These are phyloP conservation scores for Eucalyptus sp. DNA, from an alignment of 345 rosid genomes.

Conservation along the genomic window DNA sequence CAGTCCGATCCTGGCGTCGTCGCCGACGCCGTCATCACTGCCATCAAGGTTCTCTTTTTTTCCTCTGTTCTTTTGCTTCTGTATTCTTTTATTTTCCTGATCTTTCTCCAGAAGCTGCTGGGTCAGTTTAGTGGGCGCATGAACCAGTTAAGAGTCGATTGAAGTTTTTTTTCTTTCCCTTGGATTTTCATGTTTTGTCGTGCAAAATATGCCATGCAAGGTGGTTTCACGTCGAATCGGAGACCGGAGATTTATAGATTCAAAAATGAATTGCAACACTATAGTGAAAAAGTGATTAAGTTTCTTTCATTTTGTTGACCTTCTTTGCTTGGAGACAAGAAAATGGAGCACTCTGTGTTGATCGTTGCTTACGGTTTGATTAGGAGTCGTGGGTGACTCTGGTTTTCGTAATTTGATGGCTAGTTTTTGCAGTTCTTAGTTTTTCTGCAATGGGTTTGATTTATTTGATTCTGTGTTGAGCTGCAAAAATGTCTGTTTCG, in stretches of 20 bases:
- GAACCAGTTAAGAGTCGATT: neutral
- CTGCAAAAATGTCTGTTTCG: neutral
- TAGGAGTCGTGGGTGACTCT: neutral
- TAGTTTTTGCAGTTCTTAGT: neutral
- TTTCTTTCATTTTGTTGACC: neutral
- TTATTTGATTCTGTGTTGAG: neutral
- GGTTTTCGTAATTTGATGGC: neutral
- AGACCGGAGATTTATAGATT: neutral
- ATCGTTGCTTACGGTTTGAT: neutral
- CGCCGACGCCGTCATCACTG: slow-evolving; percentile 8
- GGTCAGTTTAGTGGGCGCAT: neutral
- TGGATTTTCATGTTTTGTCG: neutral
- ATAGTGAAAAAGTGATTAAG: neutral
- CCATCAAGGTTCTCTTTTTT: slow-evolving; percentile 9
- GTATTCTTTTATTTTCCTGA: neutral
- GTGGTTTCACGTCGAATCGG: neutral
- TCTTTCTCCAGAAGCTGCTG: neutral
- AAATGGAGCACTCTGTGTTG: neutral
- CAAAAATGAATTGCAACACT: neutral
- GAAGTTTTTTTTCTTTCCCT: neutral
- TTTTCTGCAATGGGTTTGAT: neutral
- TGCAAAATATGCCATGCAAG: neutral
- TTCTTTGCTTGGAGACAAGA: neutral
- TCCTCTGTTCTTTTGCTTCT: neutral
- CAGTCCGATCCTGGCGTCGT: slow-evolving; percentile 15